phyloP scores from a whole-genome alignment of 2,329 filamentous ascomycete genomes.

The Pseudocercospora fijiensis region DNA sequence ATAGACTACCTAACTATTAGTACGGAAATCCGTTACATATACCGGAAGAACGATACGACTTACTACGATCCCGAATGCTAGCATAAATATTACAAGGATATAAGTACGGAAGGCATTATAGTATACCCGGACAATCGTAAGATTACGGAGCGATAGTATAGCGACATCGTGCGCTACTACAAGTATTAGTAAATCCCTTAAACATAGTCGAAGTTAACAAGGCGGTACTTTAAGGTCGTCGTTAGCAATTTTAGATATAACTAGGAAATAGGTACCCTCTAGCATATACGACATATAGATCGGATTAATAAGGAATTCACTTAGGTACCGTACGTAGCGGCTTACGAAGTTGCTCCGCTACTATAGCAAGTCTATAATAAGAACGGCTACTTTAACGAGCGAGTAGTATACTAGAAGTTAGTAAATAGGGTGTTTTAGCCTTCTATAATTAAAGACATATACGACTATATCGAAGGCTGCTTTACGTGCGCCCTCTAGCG shows the following conservation, averaged over 20 bases:
- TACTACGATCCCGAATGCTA: neutral
- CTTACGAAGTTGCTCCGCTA: neutral
- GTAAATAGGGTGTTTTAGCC: neutral
- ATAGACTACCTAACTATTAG: neutral
- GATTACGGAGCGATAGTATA: neutral
- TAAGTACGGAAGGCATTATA: neutral
- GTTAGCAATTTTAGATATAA: neutral
- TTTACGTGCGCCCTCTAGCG: neutral
- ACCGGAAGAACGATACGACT: neutral
- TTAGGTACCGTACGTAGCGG: neutral
- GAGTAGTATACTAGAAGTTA: neutral
- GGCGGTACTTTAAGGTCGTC: neutral
- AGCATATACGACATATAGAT: neutral
- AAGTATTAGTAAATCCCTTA: neutral
- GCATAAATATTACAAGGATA: neutral
- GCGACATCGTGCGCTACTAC: neutral
- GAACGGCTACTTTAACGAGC: neutral
- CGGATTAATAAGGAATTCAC: neutral
- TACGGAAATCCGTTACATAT: neutral
- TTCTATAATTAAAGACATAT: slow-evolving; percentile 6
- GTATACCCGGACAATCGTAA: neutral
- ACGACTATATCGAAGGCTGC: neutral
- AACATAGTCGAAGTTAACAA: neutral
- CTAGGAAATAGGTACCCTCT: neutral
- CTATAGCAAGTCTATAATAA: neutral